Evolutionary conservation across 2,329 filamentous ascomycete genomes (phyloP).

Genomic region (Diaporthe vexans): DNA sequence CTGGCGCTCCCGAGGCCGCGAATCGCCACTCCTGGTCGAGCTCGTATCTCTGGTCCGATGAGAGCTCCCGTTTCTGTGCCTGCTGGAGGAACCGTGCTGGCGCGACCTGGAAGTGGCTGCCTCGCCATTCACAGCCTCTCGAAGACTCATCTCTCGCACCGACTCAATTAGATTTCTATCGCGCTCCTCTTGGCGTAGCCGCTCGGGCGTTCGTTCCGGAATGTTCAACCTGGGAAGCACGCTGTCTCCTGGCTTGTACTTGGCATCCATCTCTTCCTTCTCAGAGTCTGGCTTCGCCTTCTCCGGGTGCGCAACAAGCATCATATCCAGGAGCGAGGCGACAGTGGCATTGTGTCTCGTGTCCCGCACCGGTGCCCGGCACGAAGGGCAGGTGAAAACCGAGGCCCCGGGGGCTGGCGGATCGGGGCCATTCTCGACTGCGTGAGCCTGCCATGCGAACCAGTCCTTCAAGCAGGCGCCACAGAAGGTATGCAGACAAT

Average conservation of each 20-base stretch:
- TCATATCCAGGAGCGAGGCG: slow-evolving; percentile 91
- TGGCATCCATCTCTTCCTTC: slow-evolving; percentile 79
- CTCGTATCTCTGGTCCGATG: slow-evolving; percentile 44
- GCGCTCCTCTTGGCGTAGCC: slow-evolving; percentile 71
- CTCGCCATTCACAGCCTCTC: slow-evolving; percentile 71
- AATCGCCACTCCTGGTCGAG: slow-evolving; percentile 51
- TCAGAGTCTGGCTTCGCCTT: slow-evolving; percentile 79
- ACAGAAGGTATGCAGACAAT: slow-evolving; percentile 96
- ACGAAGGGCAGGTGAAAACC: slow-evolving; percentile 91
- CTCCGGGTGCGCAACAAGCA: slow-evolving; percentile 82
- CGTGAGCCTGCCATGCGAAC: slow-evolving; percentile 85
- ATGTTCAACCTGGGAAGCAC: slow-evolving; percentile 76
- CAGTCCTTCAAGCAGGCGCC: slow-evolving; percentile 96
- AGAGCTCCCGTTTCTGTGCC: slow-evolving; percentile 42
- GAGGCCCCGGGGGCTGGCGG: slow-evolving; percentile 62
- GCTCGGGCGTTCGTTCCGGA: slow-evolving; percentile 65
- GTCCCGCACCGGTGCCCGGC: slow-evolving; percentile 86
- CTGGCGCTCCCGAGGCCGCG: slow-evolving; percentile 46
- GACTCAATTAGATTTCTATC: slow-evolving; percentile 80
- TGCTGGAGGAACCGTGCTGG: slow-evolving; percentile 43
- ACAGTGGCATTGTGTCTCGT: slow-evolving; percentile 93
- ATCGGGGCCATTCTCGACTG: slow-evolving; percentile 65
- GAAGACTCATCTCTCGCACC: slow-evolving; percentile 80
- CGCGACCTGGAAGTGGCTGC: slow-evolving; percentile 46
- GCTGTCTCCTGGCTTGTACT: slow-evolving; percentile 86